phyloP scores from a whole-genome alignment of 768 basidiomycete genomes.

The Lactarius hengduanensis region DNA sequence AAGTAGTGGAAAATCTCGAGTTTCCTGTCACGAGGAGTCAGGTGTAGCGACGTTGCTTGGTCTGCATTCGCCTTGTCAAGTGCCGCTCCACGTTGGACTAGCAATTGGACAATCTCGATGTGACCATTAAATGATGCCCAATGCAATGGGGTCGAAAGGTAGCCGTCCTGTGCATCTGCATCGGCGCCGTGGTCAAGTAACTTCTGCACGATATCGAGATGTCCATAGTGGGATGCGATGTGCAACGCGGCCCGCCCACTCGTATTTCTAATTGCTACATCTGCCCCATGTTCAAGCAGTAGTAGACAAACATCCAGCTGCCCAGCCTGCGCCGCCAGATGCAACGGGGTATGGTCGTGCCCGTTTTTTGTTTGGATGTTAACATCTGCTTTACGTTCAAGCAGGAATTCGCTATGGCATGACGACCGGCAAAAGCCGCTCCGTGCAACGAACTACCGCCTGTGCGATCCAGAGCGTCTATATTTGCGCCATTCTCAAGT shows the following conservation, averaged over 20 bases:
- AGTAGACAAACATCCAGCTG: not conserved
- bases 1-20: not conserved
- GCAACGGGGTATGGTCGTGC: not conserved
- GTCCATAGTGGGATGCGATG: rapidly evolving
- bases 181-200: not conserved
- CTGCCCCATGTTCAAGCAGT: not conserved
- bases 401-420: not conserved
- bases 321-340: not conserved
- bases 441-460: not conserved
- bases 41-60: not conserved
- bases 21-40: not conserved
- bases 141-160: not conserved
- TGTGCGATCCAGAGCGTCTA: not conserved
- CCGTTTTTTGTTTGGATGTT: not conserved
- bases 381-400: not conserved
- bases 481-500: conserved; percentile 1
- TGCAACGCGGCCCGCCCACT: not conserved
- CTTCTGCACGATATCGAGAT: not conserved
- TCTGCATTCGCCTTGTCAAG: not conserved
- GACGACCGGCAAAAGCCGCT: not conserved
- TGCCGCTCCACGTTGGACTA: not conserved
- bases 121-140: not conserved
- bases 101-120: not conserved
- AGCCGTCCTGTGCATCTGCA: not conserved
- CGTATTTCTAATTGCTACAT: not conserved